These are phyloP conservation scores for Chrysanthemum seticuspe DNA, from an alignment of 129 eudicot genomes.

Conservation along the genomic window DNA sequence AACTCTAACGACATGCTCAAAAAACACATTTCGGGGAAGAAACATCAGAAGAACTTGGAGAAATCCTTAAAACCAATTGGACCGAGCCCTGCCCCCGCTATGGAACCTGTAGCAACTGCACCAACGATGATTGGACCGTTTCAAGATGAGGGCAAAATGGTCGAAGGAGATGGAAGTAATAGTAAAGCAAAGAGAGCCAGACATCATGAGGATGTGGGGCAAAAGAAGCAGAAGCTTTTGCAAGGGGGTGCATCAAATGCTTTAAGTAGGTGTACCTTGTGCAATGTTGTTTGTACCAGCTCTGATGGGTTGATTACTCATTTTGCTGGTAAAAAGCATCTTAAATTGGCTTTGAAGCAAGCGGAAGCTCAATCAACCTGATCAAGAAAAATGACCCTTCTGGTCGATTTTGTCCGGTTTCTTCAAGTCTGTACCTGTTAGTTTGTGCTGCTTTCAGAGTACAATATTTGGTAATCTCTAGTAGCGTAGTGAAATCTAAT, in stretches of 20 bases:
- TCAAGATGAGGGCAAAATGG: slow-evolving; percentile 9
- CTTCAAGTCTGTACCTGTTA: background rate
- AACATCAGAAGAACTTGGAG: slow-evolving; percentile 32
- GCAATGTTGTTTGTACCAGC: slow-evolving; percentile 51
- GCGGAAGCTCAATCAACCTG: slow-evolving; percentile 15
- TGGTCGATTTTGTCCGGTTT: background rate
- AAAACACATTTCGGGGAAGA: slow-evolving; percentile 23
- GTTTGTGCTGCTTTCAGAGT: background rate
- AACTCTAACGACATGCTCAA: slow-evolving; percentile 10
- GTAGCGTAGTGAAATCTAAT: background rate
- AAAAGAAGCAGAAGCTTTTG: slow-evolving; percentile 36
- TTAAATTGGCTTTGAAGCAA: slow-evolving; percentile 35
- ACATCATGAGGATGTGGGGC: slow-evolving; percentile 27
- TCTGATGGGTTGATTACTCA: slow-evolving; percentile 25
- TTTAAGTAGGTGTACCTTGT: slow-evolving; percentile 32
- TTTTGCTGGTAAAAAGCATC: slow-evolving; percentile 48
- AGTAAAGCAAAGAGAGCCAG: slow-evolving; percentile 6
- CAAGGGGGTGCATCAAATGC: slow-evolving; percentile 27
- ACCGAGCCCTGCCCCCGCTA: slow-evolving; percentile 12
- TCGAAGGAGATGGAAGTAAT: background rate
- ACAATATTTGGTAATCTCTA: slow-evolving; percentile 1
- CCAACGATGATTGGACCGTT: slow-evolving; percentile 16
- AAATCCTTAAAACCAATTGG: slow-evolving; percentile 13
- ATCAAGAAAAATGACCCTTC: slow-evolving; percentile 16
- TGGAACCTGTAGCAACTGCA: slow-evolving; percentile 5